A percentile compares a stretch with the other conserved stretches of the same genome.
Conservation (phyloP, 805 yeast genomes). For the Diddensiella transvaalensis region DNA sequence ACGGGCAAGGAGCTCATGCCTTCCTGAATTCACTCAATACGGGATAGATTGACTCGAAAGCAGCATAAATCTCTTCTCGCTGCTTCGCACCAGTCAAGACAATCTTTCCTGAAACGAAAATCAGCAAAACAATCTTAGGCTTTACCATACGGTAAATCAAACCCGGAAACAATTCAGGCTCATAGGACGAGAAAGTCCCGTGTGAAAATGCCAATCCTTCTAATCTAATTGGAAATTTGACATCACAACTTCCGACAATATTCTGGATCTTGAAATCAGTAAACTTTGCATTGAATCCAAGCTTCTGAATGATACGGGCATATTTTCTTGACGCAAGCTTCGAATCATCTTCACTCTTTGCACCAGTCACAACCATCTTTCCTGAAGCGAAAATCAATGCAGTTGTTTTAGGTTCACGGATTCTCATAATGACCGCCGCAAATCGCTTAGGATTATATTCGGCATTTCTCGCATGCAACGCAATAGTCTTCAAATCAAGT, state of each 20-base stretch:
- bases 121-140: conserved; percentile 92
- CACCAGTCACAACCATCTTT: conserved; percentile 99
- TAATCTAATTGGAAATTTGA: conserved; percentile 92
- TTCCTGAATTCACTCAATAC: conserved; percentile 97
- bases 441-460: conserved; percentile 96
- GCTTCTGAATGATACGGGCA: conserved; percentile 95
- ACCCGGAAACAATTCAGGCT: conserved; percentile 98
- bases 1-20: too few species aligned
- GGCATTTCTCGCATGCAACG: conserved; percentile 97
- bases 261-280: conserved; percentile 98
- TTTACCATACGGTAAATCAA: conserved; percentile 98
- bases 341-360: conserved; percentile 98
- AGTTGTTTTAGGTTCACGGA: conserved; percentile 97
- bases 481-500: conserved; percentile 92
- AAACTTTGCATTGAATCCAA: conserved; percentile 96
- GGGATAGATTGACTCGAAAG: conserved; percentile 97
- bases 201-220: conserved; percentile 98
- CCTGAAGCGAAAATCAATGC: conserved; percentile 98
- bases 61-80: conserved; percentile 96
- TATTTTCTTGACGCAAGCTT: conserved; percentile 95
- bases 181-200: conserved; percentile 98
- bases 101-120: conserved; percentile 95
- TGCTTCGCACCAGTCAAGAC: conserved; percentile 98
- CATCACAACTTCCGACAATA: conserved; percentile 98
- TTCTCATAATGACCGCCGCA: conserved; percentile 99